Conservation (phyloP, 2,329 filamentous ascomycete genomes). For the Pseudogymnoascus sp. region DNA sequence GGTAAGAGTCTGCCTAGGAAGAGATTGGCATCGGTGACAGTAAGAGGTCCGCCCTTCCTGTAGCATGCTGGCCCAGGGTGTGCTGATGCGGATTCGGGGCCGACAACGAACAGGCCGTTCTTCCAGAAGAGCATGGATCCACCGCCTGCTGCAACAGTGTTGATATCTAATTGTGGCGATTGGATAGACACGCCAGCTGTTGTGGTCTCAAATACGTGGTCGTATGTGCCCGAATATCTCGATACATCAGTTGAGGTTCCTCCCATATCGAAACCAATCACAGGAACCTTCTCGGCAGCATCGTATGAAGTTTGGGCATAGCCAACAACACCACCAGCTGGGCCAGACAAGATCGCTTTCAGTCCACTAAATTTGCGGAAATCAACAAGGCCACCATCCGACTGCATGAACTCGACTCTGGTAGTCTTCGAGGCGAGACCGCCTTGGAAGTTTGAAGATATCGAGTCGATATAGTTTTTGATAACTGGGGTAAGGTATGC, state of each 20-base stretch:
- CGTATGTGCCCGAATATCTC: conserved; percentile 55
- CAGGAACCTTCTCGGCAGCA: conserved; percentile 50
- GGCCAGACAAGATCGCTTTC: conserved; percentile 56
- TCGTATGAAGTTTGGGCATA: conserved; percentile 59
- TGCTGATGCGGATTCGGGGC: conserved; percentile 57
- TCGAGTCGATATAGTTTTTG: conserved; percentile 57
- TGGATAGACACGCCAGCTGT: conserved; percentile 73
- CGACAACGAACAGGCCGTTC: conserved; percentile 63
- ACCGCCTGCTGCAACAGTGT: conserved; percentile 44
- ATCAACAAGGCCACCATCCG: conserved; percentile 33
- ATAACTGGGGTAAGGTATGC: conserved; percentile 62
- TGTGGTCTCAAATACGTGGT: conserved; percentile 68
- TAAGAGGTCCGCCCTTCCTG: conserved; percentile 76
- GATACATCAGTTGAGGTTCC: conserved; percentile 63
- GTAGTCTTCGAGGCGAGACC: conserved; percentile 52
- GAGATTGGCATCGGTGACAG: conserved; percentile 85
- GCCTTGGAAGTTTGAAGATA: conserved; percentile 55
- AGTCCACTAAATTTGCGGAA: conserved; percentile 52
- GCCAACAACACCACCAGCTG: conserved; percentile 60
- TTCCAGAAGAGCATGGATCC: conserved; percentile 52
- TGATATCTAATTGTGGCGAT: conserved; percentile 71
- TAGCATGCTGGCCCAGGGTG: conserved; percentile 88
- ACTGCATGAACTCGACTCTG: conserved; percentile 63
- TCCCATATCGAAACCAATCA: conserved; percentile 63
- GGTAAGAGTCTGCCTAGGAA: conserved; percentile 75